Base-by-base conservation (phyloP, 164 flowering plant genomes). In the Vitis riparia region DNA sequence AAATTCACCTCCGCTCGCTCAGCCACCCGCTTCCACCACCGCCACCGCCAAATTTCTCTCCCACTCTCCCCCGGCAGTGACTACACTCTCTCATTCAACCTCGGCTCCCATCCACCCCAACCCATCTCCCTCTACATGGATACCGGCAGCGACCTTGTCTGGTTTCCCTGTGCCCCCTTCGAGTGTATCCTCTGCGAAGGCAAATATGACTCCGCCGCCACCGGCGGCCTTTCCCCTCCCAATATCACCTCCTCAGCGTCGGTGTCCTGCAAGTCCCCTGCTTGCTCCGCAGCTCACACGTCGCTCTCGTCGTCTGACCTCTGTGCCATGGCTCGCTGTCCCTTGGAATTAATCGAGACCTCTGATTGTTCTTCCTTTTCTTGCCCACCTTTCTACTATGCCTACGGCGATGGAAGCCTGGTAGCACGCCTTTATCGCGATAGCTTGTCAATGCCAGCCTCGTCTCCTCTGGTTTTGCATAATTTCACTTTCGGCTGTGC, bases 141-240 rank as follows among this genome's bases (percentile, higher is more conserved):
- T 79, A 95, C 99, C 1, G 99, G 97, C 23, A 88, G 93, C 81
- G 99, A 95, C 80, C 85, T 93, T 51, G 94, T 95, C 65, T 92
- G 97, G 98, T 76, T 90, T 79, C 97, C 97, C 17, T 95, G 97
- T 56, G 61, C 81, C 23, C 97, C 97, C 0, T 94, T 94, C 64
- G 82, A 83, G 27, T 94, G 98, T 74, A 88, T 94, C 8, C 90
- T 94, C 73, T 94, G 97, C 70, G 97, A 92, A 64, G 87, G 82
- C 59, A 83, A 89, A 65, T 76, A 69, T 66, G 66, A 69, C 32
- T 44, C 84, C 13, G 11, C 75, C 50, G 10, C 70, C 8, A 48
- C 72, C 75, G 65, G 8, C 77, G 48, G 19, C 73, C 48, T 58
- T 76, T 78, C 76, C 73, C 89, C 58, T 55, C 86, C 30, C 44